phyloP scores from a whole-genome alignment of 257 asterid species.

The Fraxinus excelsior region DNA sequence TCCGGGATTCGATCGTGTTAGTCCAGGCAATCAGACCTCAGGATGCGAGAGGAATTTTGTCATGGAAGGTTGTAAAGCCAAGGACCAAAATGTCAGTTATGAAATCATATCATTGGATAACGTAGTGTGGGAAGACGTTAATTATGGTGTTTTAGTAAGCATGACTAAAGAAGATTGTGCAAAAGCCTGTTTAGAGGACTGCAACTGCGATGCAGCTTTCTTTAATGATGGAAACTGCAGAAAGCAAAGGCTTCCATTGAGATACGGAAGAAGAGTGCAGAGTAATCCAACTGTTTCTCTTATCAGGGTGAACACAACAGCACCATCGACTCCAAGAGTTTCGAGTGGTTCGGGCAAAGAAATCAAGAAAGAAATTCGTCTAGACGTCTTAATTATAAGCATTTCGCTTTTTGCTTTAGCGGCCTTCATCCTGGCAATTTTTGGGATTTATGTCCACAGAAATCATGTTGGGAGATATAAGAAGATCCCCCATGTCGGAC shows the following conservation, averaged over 20 bases:
- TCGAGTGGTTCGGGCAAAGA: not conserved
- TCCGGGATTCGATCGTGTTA: constrained; percentile 28
- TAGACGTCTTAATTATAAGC: constrained; percentile 28
- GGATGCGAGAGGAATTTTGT: constrained; percentile 34
- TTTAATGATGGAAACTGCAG: constrained; percentile 27
- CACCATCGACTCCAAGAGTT: not conserved
- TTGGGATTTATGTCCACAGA: constrained; percentile 20
- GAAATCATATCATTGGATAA: not conserved
- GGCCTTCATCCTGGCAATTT: constrained; percentile 26
- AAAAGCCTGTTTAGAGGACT: constrained; percentile 35
- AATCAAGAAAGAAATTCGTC: constrained; percentile 19
- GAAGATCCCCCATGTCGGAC: constrained; percentile 21
- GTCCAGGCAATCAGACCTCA: constrained; percentile 20
- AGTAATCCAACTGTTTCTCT: constrained; percentile 29
- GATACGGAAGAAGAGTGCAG: constrained; percentile 34
- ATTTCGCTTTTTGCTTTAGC: constrained; percentile 28
- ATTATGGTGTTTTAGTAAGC: not conserved
- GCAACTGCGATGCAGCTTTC: constrained; percentile 48
- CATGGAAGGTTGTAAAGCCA: constrained; percentile 18
- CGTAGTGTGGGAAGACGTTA: constrained; percentile 16
- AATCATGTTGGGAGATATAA: constrained; percentile 13
- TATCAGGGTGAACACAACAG: constrained; percentile 25
- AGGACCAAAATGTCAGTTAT: not conserved
- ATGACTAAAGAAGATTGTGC: constrained; percentile 28
- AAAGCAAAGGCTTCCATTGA: constrained; percentile 56